Evolutionary conservation across 306 rosid species (phyloP).

Genomic region (Dryas alaskensis): DNA sequence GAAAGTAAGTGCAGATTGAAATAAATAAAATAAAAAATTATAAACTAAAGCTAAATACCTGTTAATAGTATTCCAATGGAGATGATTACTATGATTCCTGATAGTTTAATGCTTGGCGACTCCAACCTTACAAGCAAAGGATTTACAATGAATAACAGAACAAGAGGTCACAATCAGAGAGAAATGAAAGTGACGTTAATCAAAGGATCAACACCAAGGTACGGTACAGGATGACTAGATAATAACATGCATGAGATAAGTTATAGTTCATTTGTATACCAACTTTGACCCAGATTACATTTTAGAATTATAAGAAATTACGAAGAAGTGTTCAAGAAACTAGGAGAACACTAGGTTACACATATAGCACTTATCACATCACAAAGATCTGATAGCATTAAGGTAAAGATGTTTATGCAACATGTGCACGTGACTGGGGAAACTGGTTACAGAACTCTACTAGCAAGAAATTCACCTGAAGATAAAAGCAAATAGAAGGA

Average conservation of each 20-base stretch:
- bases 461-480: slow-evolving; percentile 61
- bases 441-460: slow-evolving; percentile 18
- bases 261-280: not conserved
- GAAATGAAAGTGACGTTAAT: slow-evolving; percentile 1
- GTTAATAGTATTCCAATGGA: slow-evolving; percentile 85
- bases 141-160: slow-evolving; percentile 31
- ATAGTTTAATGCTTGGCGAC: slow-evolving; percentile 72
- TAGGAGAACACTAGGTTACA: not conserved
- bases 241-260: slow-evolving; percentile 10
- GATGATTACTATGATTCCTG: slow-evolving; percentile 81
- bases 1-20: slow-evolving; percentile 22
- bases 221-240: not conserved
- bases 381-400: not conserved
- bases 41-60: slow-evolving; percentile 42
- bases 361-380: not conserved
- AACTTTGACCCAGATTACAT: not conserved
- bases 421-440: slow-evolving; percentile 10
- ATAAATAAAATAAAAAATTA: not conserved
- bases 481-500: slow-evolving; percentile 94
- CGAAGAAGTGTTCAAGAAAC: not conserved
- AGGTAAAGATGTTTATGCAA: slow-evolving; percentile 7
- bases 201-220: slow-evolving; percentile 12
- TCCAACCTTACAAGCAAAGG: slow-evolving; percentile 73
- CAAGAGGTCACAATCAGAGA: slow-evolving; percentile 16
- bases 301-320: not conserved